Base-by-base conservation (phyloP, 2,329 filamentous ascomycete species). In the Lachnellula cervina region DNA sequence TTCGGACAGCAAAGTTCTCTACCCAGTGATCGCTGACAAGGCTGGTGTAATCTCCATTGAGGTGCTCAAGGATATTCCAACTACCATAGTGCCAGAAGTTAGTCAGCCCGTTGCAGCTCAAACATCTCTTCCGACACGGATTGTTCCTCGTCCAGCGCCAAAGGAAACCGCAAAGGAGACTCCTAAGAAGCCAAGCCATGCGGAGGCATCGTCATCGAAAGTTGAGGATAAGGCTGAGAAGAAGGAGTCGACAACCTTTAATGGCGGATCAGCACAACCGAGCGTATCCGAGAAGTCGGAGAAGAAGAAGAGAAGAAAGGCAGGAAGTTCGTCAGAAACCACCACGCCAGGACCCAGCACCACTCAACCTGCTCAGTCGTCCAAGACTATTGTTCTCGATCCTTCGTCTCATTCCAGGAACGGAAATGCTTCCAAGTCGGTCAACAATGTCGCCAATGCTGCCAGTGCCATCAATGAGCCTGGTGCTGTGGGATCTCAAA, bases 1-100 rank as follows among this genome's bases (percentile, higher is more conserved):
- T 64, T 83, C 84, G 64, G 90, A 97, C 59, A 93, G 91, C 73
- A 96, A 95, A 76, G 89, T 96, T 52, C 77, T 96, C 40, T 77
- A 86, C 52, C 80, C 88, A 0, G 82, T 94, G 40, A 86, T 96
- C 71, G 92, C 90, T 2, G 79, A 90, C 45, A 79, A 86, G 52
- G 80, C 84, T 53, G 90, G 89, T 8, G 75, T 88, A 28, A 89
- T 96, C 56, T 83, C 83, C 42, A 86, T 96, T 51, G 80, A 83
- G 35, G 87, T 89, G 60, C 40, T 73, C 23, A 81, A 78, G 66
- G 78, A 81, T 44, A 72, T 76, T 28, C 54, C 61, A 43, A 47
- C 55, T n/a, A 23, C 56, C 40, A 40, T 60, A n/a, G 51, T 50
- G 13, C 54, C 60, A 16, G 61, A 64, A n/a, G 28, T 52, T 25